These are phyloP conservation scores for Lolium perenne DNA, from an alignment of 176 grass and related monocot genomes.

Conservation along the genomic window DNA sequence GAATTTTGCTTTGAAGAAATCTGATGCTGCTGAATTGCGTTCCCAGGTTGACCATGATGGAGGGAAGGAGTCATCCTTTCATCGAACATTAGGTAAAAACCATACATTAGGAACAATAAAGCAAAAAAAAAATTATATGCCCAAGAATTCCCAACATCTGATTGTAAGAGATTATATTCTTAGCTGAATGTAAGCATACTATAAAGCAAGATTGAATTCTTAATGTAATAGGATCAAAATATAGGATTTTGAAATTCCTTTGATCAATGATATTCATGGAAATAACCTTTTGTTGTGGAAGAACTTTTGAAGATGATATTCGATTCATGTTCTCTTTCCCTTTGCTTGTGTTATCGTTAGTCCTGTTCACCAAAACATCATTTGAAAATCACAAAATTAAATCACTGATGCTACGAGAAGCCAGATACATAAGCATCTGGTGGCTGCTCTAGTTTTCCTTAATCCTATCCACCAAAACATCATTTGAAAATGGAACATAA, in stretches of 20 bases:
- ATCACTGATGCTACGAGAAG: neutral
- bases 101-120: slow-evolving; percentile 3
- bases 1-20: slow-evolving; percentile 17
- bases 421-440: neutral
- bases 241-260: slow-evolving; percentile 26
- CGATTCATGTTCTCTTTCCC: slow-evolving; percentile 2
- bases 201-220: neutral
- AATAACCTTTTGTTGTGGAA: slow-evolving; percentile 19
- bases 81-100: neutral
- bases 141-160: neutral
- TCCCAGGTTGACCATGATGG: neutral
- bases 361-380: neutral
- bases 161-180: neutral
- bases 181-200: neutral
- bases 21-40: slow-evolving; percentile 3
- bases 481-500: slow-evolving; percentile 5
- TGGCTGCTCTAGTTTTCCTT: slow-evolving; percentile 2
- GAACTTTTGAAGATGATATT: neutral
- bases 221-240: neutral
- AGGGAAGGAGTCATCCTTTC: neutral
- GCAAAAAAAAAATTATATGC: neutral
- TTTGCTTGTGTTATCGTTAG: neutral
- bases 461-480: neutral
- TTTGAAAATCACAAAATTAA: slow-evolving; percentile 21
- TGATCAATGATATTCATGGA: neutral